Evolutionary conservation across 108 stramenopile species (phyloP), one percentile per base, ranked within the genome.

Genomic region (Mayamaea pseudoterrestris): DNA sequence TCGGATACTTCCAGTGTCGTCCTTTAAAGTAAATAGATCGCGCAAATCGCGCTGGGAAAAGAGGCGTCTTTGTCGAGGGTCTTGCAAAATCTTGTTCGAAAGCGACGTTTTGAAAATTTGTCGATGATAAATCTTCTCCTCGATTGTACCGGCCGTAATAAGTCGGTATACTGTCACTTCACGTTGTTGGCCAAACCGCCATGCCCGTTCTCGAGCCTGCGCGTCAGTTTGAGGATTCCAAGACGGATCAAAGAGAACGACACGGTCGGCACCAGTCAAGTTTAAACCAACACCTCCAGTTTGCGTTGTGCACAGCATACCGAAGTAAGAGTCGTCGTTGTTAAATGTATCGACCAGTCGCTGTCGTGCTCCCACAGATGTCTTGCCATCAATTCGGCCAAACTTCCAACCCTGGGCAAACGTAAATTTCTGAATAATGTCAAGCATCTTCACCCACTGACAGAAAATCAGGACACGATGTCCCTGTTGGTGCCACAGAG

Each of bases 101-200:
- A 96, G 43, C 1, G 94, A 90, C 30, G 87, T 91, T 62, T 99
- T 98, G 75, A 96, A 98, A 36, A 99, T 97, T 47, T 99, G 98
- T 4, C 98, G 67, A 47, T 99, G 96, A 64, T 98, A 98, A 13
- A 99, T 95, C 61, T 95, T 96, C 57, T 94, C 92, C 70, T 99
- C 96, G n/a, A 99, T 73, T 9, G 94, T 95, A 22, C 92, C 93
- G 6, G 90, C 80, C 22, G 88, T 66, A 39, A 97, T 90, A 27
- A 99, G 72, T 5, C 96, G 78, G 69, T 94, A 99, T 5, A 98
- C 92, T 21, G 87, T 90, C 0, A 97, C 96, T 42, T 91, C 74
- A 27, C 78, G 73, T 35, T 74, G 78, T 63, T 97, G 95, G 9
- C 98, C 98, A 45, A 97, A 78, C 22, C 98, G 68, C 91, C 93